A percentile compares a stretch with the other conserved stretches of the same genome.
phyloP scores from a whole-genome alignment of 768 basidiomycete species.

The Rhodotorula kratochvilovae region DNA sequence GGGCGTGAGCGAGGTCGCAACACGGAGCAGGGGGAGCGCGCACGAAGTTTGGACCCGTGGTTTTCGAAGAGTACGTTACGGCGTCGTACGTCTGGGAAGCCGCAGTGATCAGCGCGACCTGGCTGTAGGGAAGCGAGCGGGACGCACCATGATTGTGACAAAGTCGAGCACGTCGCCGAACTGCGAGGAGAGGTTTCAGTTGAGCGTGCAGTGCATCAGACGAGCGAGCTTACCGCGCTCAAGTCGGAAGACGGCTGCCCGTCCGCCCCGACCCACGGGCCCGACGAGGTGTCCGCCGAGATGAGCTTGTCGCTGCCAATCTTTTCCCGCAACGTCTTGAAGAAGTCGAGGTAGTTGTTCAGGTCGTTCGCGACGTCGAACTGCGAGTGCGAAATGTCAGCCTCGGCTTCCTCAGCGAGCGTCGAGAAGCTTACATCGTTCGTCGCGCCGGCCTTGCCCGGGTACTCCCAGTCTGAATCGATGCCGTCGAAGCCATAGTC shows the following conservation, averaged over 20 bases:
- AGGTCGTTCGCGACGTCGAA: constrained; percentile 27
- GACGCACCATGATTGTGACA: constrained; percentile 20
- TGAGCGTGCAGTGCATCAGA: not conserved
- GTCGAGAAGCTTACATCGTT: not conserved
- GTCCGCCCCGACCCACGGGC: constrained; percentile 1
- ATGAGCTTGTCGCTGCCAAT: constrained; percentile 26
- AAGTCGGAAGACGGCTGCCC: constrained; percentile 9
- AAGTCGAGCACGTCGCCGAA: constrained; percentile 8
- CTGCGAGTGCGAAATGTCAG: not conserved
- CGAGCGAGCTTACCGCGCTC: not conserved
- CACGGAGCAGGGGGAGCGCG: no score
- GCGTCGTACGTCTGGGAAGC: constrained; percentile 17
- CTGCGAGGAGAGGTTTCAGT: not conserved
- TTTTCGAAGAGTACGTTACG: not conserved
- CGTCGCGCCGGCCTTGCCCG: not conserved
- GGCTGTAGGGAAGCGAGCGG: no score
- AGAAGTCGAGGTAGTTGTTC: constrained; percentile 11
- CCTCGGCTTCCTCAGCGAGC: not conserved
- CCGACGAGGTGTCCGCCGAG: constrained; percentile 4
- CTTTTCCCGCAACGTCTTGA: constrained; percentile 10
- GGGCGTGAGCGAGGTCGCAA: no score
- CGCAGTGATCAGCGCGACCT: not conserved
- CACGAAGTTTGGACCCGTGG: constrained; percentile 20
- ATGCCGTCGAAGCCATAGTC: constrained; percentile 15
- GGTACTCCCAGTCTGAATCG: constrained; percentile 18